Conservation (phyloP, 75 land plant species). For the Adiantum capillusveneris region DNA sequence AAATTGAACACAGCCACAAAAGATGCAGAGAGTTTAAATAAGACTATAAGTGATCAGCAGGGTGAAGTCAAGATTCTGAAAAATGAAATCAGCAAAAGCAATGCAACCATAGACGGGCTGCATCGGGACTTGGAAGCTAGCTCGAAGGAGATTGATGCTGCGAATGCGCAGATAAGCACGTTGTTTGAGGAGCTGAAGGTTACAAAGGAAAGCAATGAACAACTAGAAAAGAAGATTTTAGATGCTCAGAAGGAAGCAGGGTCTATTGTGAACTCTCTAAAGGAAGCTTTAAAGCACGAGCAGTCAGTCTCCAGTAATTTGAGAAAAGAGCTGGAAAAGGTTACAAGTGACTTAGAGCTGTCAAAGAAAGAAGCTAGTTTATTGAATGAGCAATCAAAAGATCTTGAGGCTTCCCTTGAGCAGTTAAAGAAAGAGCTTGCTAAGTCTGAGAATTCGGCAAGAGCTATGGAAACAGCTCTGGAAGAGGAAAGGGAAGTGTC, state of each 20-base stretch:
- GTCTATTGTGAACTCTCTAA: conserved; percentile 12
- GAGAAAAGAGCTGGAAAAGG: conserved; percentile 27
- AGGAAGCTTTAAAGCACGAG: conserved; percentile 31
- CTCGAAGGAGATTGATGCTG: conserved; percentile 25
- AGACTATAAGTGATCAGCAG: conserved; percentile 22
- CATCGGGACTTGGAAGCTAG: conserved; percentile 30
- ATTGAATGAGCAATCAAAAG: conserved; percentile 28
- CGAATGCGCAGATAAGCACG: conserved; percentile 25
- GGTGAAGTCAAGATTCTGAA: conserved; percentile 33
- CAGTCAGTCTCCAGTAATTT: conserved; percentile 14
- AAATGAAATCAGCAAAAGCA: conserved; percentile 24
- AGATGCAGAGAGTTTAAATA: conserved; percentile 16
- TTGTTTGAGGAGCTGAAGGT: conserved; percentile 35
- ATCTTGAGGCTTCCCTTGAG: conserved; percentile 17
- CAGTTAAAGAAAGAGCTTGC: conserved; percentile 44
- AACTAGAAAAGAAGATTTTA: conserved; percentile 34
- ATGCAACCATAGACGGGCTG: conserved; percentile 23
- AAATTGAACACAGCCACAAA: background rate
- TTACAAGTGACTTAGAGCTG: conserved; percentile 28
- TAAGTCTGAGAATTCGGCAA: conserved; percentile 29
- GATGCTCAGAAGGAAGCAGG: conserved; percentile 26
- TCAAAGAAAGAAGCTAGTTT: conserved; percentile 31
- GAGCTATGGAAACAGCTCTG: conserved; percentile 28
- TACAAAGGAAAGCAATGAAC: conserved; percentile 16
- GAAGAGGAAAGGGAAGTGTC: conserved; percentile 45